Conservation (phyloP, 495 filamentous ascomycete genomes). For the Podospora comata region DNA sequence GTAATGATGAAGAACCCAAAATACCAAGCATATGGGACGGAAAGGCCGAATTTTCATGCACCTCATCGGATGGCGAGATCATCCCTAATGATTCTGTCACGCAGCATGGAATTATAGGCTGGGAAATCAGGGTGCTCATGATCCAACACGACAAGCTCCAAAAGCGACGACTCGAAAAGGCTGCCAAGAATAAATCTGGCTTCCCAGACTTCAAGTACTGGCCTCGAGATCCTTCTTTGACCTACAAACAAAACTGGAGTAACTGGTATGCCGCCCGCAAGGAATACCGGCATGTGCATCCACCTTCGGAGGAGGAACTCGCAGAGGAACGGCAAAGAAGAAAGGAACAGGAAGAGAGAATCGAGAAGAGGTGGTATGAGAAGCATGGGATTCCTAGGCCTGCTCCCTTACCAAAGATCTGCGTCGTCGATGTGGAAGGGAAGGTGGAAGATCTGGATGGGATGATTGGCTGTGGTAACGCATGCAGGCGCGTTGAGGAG, state of each 20-base stretch:
- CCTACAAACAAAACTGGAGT: not conserved
- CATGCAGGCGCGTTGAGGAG: not conserved
- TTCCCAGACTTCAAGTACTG: not conserved
- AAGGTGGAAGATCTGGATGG: not conserved
- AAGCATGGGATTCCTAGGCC: not conserved
- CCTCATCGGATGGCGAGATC: not conserved
- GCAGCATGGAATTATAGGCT: not conserved
- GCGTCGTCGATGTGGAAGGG: not conserved
- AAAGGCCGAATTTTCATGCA: not conserved
- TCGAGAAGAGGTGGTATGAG: not conserved
- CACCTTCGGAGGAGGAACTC: not conserved
- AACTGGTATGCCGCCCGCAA: not conserved
- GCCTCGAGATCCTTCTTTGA: not conserved
- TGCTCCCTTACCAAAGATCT: not conserved
- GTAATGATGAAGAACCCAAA: not conserved
- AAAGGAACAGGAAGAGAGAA: not conserved
- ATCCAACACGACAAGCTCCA: not conserved
- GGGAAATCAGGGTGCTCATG: not conserved
- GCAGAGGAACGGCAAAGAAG: not conserved
- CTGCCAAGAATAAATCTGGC: not conserved
- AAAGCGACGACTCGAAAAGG: not conserved
- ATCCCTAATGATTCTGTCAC: not conserved
- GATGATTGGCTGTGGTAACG: too few relatives aligned
- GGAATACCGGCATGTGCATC: not conserved
- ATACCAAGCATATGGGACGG: not conserved